These are phyloP conservation scores for Angophora floribunda DNA, from an alignment of 345 rosid genomes.

Conservation along the genomic window DNA sequence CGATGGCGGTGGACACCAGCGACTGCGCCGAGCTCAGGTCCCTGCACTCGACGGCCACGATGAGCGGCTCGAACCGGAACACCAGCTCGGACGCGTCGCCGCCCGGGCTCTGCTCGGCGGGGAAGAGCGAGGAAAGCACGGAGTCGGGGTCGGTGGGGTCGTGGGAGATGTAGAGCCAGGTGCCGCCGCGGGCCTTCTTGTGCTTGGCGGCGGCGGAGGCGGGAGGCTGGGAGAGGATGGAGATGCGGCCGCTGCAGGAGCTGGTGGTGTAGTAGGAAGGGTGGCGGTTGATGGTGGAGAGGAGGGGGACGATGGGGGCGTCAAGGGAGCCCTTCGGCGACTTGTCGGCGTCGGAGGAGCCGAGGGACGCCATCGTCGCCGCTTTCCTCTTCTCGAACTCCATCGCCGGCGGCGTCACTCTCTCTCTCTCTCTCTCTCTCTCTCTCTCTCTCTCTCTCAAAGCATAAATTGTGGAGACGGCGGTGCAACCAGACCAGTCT, in stretches of 20 bases:
- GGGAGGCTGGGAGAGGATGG: constrained; percentile 69
- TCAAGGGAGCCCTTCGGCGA: constrained; percentile 81
- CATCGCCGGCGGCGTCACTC: constrained; percentile 4
- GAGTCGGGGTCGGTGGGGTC: constrained; percentile 42
- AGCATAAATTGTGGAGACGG: neutral
- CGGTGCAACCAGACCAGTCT: neutral
- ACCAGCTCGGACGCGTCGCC: constrained; percentile 29
- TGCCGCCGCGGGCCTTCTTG: constrained; percentile 82
- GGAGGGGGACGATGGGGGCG: constrained; percentile 66
- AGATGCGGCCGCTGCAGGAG: constrained; percentile 93
- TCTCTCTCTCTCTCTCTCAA: neutral
- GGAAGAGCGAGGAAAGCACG: constrained; percentile 46
- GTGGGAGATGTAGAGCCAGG: constrained; percentile 79
- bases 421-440: neutral
- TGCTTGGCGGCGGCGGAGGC: neutral
- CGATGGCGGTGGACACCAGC: constrained; percentile 62
- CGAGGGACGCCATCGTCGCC: constrained; percentile 42
- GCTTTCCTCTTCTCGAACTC: constrained; percentile 79
- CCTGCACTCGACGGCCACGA: constrained; percentile 70
- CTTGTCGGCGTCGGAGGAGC: constrained; percentile 47
- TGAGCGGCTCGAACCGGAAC: constrained; percentile 83
- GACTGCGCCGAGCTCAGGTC: constrained; percentile 53
- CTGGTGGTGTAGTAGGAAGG: constrained; percentile 84
- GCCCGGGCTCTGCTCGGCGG: neutral
- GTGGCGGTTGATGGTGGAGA: constrained; percentile 58